Percentiles rank a stretch among this genome's conserved stretches.
Conservation (phyloP, 306 rosid species). For the Lagenaria siceraria region DNA sequence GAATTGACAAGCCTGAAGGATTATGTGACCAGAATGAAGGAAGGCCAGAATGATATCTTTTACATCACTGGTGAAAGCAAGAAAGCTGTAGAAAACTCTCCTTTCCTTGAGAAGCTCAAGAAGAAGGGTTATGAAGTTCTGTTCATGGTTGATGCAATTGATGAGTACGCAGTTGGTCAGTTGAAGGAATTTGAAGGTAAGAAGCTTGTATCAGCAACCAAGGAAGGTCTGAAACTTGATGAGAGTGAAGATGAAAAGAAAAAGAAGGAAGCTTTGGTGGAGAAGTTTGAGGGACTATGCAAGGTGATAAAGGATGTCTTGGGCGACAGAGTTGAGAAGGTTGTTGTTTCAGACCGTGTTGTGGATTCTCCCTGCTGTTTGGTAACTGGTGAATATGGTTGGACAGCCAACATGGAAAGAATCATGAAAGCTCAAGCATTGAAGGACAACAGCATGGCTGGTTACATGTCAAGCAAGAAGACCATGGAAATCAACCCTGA, state of each 20-base stretch:
- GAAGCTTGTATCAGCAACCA: constrained; percentile 20
- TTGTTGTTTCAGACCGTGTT: constrained; percentile 13
- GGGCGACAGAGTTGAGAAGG: constrained; percentile 23
- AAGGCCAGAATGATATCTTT: constrained; percentile 19
- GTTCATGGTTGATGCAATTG: constrained; percentile 22
- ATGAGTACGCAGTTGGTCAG: constrained; percentile 19
- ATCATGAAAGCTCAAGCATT: constrained; percentile 93
- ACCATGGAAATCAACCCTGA: constrained; percentile 96
- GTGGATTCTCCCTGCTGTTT: constrained; percentile 22
- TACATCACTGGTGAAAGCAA: constrained; percentile 24
- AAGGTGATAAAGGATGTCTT: constrained; percentile 19
- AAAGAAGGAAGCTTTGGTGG: constrained; percentile 9
- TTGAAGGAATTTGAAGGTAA: constrained; percentile 21
- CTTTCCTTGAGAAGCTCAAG: constrained; percentile 20
- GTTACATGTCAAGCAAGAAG: constrained; percentile 93
- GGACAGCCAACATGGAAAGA: constrained; percentile 35
- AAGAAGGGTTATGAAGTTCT: constrained; percentile 24
- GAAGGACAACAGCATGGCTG: constrained; percentile 90
- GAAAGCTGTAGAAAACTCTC: constrained; percentile 25
- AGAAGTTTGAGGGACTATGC: constrained; percentile 17
- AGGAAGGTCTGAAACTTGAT: constrained; percentile 20
- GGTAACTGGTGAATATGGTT: constrained; percentile 20
- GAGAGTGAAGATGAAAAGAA: constrained; percentile 21
- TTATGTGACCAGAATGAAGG: constrained; percentile 14
- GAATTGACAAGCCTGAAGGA: constrained; percentile 22